Evolutionary conservation across 2,329 filamentous ascomycete genomes (phyloP).

Genomic region (Geosmithia flava): DNA sequence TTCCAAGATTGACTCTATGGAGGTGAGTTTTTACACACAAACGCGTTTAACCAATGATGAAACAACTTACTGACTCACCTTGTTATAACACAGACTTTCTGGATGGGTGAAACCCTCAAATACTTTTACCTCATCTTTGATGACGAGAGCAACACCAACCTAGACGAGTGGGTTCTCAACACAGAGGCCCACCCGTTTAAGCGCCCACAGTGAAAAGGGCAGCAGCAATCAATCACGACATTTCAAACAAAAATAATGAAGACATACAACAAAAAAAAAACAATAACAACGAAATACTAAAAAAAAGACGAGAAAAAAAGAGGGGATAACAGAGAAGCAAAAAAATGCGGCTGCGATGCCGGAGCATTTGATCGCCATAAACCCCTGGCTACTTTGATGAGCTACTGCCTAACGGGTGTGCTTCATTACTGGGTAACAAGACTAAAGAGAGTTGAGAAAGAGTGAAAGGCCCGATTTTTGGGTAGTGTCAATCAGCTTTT

Average conservation of each 20-base stretch:
- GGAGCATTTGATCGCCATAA: no score
- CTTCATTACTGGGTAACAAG: no score
- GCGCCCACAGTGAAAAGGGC: slow-evolving; percentile 11
- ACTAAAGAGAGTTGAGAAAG: no score
- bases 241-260: neutral
- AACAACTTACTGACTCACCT: slow-evolving; percentile 3
- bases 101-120: slow-evolving; percentile 66
- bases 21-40: slow-evolving; percentile 23
- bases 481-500: neutral
- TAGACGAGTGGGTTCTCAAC: slow-evolving; percentile 60
- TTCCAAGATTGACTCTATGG: slow-evolving; percentile 46
- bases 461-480: neutral
- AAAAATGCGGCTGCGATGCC: neutral
- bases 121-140: slow-evolving; percentile 67
- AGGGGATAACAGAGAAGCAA: neutral
- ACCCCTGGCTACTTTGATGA: no score
- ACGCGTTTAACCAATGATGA: neutral
- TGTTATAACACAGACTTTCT: slow-evolving; percentile 39
- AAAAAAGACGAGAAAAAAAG: neutral
- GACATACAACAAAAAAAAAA: neutral
- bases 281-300: neutral
- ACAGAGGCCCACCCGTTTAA: slow-evolving; percentile 42
- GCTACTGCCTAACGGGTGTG: no score
- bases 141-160: slow-evolving; percentile 46
- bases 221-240: neutral